A percentile compares a stretch with the other conserved stretches of the same genome.
phyloP scores from a whole-genome alignment of 2,329 filamentous ascomycete species.

The Phialophora tarda region DNA sequence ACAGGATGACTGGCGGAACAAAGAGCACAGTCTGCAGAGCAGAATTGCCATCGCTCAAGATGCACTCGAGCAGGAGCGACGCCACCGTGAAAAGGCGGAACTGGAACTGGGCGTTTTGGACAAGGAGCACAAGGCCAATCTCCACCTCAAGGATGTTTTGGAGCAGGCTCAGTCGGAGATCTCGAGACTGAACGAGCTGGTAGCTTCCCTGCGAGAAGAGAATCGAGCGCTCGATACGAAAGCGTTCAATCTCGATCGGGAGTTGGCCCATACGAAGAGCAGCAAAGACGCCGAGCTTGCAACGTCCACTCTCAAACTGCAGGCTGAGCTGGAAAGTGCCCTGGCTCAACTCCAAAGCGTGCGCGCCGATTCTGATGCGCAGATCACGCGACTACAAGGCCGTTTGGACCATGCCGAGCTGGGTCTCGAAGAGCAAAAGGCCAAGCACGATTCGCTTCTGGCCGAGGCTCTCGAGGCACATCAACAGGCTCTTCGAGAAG shows the following conservation, averaged over 20 bases:
- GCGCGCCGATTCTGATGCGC: constrained; percentile 74
- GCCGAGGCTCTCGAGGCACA: constrained; percentile 78
- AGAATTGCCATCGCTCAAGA: constrained; percentile 62
- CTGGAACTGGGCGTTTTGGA: constrained; percentile 66
- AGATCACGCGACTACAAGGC: constrained; percentile 71
- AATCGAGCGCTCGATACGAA: constrained; percentile 74
- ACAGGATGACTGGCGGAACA: constrained; percentile 76
- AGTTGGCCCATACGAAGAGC: constrained; percentile 83
- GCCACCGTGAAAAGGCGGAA: constrained; percentile 65
- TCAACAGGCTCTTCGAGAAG: constrained; percentile 62
- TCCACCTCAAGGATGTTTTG: constrained; percentile 79
- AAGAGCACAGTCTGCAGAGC: constrained; percentile 62
- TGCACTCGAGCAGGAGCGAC: constrained; percentile 71
- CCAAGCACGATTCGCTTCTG: constrained; percentile 80
- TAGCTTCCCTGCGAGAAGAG: constrained; percentile 56
- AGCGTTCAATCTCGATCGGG: constrained; percentile 73
- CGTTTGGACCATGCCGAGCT: constrained; percentile 79
- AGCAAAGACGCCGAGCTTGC: constrained; percentile 79
- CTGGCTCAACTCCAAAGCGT: constrained; percentile 82
- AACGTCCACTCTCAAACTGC: constrained; percentile 76
- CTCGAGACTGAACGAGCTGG: constrained; percentile 67
- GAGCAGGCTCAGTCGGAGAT: constrained; percentile 66
- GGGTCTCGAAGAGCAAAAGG: constrained; percentile 80
- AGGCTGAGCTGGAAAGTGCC: constrained; percentile 79
- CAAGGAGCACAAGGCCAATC: constrained; percentile 74